Evolutionary conservation across 2,329 filamentous ascomycete genomes (phyloP).

Genomic region (Botrytis pseudocinerea): DNA sequence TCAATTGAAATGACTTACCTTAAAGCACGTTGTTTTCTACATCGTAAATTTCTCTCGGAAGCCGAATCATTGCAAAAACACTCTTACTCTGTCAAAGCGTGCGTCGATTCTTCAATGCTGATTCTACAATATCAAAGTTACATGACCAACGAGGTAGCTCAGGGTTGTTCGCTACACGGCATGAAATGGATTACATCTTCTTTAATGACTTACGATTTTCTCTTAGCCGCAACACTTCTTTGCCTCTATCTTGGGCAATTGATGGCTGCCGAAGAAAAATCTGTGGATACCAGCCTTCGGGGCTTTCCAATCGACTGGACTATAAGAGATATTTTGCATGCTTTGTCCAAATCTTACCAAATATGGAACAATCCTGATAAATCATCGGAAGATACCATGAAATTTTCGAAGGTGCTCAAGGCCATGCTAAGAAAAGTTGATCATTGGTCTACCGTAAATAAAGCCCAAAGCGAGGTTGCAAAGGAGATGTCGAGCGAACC

Average conservation of each 20-base stretch:
- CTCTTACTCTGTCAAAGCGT: conserved; percentile 54
- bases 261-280: conserved; percentile 21
- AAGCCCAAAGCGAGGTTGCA: not conserved
- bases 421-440: conserved; percentile 31
- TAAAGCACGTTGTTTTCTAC: conserved; percentile 34
- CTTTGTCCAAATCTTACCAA: conserved; percentile 28
- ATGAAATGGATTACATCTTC: conserved; percentile 32
- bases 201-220: conserved; percentile 33
- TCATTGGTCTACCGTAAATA: not conserved
- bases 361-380: conserved; percentile 30
- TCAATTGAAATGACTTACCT: conserved; percentile 31
- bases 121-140: conserved; percentile 50
- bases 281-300: not conserved
- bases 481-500: not conserved
- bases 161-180: conserved; percentile 22
- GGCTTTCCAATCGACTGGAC: conserved; percentile 29
- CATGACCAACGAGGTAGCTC: conserved; percentile 26
- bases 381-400: conserved; percentile 31
- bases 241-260: conserved; percentile 34
- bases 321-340: conserved; percentile 30
- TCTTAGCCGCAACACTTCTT: conserved; percentile 36
- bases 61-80: conserved; percentile 49
- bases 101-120: conserved; percentile 51
- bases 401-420: conserved; percentile 30
- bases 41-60: conserved; percentile 40